Evolutionary conservation across 2,329 filamentous ascomycete genomes (phyloP).

Genomic region (Botryotinia convoluta): DNA sequence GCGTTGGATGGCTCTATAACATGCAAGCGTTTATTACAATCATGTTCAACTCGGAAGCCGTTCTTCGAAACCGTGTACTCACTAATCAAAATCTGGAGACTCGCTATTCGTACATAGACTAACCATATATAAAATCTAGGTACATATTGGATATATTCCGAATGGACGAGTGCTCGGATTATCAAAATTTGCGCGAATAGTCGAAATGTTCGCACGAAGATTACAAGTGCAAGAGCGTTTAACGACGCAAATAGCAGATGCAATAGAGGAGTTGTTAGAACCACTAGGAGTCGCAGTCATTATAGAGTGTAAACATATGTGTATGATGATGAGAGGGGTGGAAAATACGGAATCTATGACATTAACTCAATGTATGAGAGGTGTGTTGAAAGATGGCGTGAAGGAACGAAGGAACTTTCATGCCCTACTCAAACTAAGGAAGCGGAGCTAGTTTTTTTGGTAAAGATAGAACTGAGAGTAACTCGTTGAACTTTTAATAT

Average conservation of each 20-base stretch:
- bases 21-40: neutral
- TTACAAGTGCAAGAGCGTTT: constrained; percentile 92
- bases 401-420: constrained; percentile 67
- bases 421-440: constrained; percentile 39
- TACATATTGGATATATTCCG: constrained; percentile 97
- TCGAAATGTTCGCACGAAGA: constrained; percentile 88
- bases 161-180: constrained; percentile 84
- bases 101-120: constrained; percentile 16
- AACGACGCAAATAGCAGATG: constrained; percentile 88
- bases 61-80: neutral
- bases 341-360: constrained; percentile 65
- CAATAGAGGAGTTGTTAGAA: constrained; percentile 83
- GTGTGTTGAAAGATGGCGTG: constrained; percentile 64
- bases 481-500: no score
- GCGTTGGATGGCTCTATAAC: neutral
- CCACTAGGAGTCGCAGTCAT: constrained; percentile 92
- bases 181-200: constrained; percentile 88
- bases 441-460: neutral
- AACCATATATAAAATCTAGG: constrained; percentile 49
- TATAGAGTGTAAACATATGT: constrained; percentile 91
- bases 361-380: constrained; percentile 68
- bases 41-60: no score
- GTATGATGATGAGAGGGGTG: constrained; percentile 75
- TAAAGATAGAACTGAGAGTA: no score
- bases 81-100: neutral